A percentile compares a stretch with the other conserved stretches of the same genome.
These are phyloP conservation scores for Tolypocladium guangdongense DNA, from an alignment of 2,329 filamentous ascomycete genomes.

Conservation along the genomic window DNA sequence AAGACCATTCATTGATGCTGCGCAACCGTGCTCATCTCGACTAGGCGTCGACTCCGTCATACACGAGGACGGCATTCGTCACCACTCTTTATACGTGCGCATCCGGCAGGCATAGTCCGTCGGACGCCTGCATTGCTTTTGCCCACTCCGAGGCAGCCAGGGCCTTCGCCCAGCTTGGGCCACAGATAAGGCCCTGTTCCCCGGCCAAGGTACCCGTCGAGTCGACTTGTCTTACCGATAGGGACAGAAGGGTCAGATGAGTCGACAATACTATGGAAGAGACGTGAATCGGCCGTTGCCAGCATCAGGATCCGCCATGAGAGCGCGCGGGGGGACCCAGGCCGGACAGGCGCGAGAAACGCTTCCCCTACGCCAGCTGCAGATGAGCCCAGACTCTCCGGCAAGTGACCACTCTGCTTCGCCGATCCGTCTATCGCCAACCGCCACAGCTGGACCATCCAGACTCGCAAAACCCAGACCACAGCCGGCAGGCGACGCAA, in stretches of 20 bases:
- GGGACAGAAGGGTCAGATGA: constrained; percentile 32
- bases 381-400: constrained; percentile 6
- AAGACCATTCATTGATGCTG: constrained; percentile 11
- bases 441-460: constrained; percentile 4
- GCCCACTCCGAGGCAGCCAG: constrained; percentile 1
- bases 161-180: background rate
- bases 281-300: constrained; percentile 35
- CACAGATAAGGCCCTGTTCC: background rate
- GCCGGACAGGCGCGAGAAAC: constrained; percentile 21
- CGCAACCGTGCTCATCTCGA: constrained; percentile 10
- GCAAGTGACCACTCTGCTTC: background rate
- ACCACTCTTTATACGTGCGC: background rate
- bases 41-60: constrained; percentile 10
- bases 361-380: constrained; percentile 9
- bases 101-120: background rate
- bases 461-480: constrained; percentile 9
- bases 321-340: constrained; percentile 42
- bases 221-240: constrained; percentile 1
- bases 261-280: constrained; percentile 42
- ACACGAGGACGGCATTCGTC: constrained; percentile 10
- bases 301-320: constrained; percentile 38
- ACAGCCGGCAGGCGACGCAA: constrained; percentile 13
- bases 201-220: constrained; percentile 8
- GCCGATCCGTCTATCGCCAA: background rate
- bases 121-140: background rate